A percentile compares a stretch with the other conserved stretches of the same genome.
Evolutionary conservation across 768 basidiomycete genomes (phyloP).

Genomic region (Pluteus cervinus): DNA sequence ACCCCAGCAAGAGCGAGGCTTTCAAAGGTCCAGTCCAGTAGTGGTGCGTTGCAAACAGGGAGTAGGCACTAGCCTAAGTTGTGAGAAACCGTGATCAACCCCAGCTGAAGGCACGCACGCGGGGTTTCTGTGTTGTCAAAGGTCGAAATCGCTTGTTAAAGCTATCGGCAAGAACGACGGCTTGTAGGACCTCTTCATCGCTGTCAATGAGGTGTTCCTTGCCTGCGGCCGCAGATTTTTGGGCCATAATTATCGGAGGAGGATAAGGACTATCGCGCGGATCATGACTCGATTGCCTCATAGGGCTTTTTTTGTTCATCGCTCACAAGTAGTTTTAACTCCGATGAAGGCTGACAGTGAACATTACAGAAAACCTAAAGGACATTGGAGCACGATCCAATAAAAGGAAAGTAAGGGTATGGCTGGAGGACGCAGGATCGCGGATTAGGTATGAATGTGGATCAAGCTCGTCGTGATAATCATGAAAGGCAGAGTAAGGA

Average conservation of each 20-base stretch:
- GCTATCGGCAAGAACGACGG: constrained; percentile 93
- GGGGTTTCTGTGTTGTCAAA: constrained; percentile 80
- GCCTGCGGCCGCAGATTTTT: constrained; percentile 44
- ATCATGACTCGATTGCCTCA: constrained; percentile 17
- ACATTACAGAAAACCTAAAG: constrained; percentile 57
- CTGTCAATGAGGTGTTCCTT: constrained; percentile 65
- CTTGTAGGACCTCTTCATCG: constrained; percentile 86
- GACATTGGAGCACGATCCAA: constrained; percentile 53
- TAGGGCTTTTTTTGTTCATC: constrained; percentile 12
- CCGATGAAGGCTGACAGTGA: constrained; percentile 22
- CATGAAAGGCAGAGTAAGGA: too few relatives aligned
- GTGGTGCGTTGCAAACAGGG: constrained; percentile 88
- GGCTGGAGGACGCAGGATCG: constrained; percentile 50
- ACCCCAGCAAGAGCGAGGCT: constrained; percentile 92
- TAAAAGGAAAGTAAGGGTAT: constrained; percentile 52
- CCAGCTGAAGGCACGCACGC: constrained; percentile 44
- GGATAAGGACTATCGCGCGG: constrained; percentile 1
- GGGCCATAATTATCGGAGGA: constrained; percentile 48
- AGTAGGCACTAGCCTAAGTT: constrained; percentile 65
- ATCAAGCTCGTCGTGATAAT: constrained; percentile 63
- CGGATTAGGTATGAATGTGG: constrained; percentile 63
- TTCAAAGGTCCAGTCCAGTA: constrained; percentile 97
- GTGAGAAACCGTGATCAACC: constrained; percentile 8
- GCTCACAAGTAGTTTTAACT: constrained; percentile 5
- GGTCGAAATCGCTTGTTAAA: constrained; percentile 93